phyloP scores from a whole-genome alignment of 208 protist genomes.

The Trypanosoma lewisi region DNA sequence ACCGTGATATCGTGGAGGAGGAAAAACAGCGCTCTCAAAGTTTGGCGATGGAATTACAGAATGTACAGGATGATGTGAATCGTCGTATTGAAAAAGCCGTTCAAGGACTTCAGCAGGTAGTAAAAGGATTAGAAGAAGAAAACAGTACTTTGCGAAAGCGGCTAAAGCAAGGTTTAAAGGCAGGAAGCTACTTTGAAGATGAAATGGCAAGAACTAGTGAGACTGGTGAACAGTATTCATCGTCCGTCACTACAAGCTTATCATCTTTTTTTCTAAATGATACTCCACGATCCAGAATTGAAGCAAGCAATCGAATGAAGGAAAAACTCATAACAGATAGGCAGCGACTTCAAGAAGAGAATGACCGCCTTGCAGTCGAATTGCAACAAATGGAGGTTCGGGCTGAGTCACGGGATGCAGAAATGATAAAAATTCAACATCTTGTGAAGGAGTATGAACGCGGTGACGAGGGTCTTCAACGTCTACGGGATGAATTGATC shows the following conservation, averaged over 20 bases:
- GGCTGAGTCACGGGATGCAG: slow-evolving; percentile 59
- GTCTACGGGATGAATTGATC: slow-evolving; percentile 52
- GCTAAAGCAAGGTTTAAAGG: slow-evolving; percentile 27
- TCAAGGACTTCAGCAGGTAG: slow-evolving; percentile 35
- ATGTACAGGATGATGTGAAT: slow-evolving; percentile 35
- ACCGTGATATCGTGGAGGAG: slow-evolving; percentile 57
- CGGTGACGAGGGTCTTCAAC: slow-evolving; percentile 69
- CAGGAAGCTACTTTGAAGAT: background rate
- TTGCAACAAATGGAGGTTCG: slow-evolving; percentile 68
- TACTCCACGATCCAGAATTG: background rate
- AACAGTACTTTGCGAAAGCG: slow-evolving; percentile 39
- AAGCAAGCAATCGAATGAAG: background rate
- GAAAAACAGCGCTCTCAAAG: slow-evolving; percentile 45
- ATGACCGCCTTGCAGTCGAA: slow-evolving; percentile 65
- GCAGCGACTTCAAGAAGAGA: slow-evolving; percentile 61
- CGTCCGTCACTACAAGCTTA: background rate
- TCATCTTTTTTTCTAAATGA: background rate
- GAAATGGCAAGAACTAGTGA: slow-evolving; percentile 12
- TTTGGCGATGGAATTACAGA: slow-evolving; percentile 41
- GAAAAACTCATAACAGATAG: slow-evolving; percentile 16
- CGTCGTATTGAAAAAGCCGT: slow-evolving; percentile 51
- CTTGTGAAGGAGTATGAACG: slow-evolving; percentile 73
- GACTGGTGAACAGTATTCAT: background rate
- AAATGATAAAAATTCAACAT: slow-evolving; percentile 54
- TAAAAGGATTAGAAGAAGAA: slow-evolving; percentile 49